Base-by-base conservation (phyloP, 345 rosid genomes). In the Populus ilicifolia region DNA sequence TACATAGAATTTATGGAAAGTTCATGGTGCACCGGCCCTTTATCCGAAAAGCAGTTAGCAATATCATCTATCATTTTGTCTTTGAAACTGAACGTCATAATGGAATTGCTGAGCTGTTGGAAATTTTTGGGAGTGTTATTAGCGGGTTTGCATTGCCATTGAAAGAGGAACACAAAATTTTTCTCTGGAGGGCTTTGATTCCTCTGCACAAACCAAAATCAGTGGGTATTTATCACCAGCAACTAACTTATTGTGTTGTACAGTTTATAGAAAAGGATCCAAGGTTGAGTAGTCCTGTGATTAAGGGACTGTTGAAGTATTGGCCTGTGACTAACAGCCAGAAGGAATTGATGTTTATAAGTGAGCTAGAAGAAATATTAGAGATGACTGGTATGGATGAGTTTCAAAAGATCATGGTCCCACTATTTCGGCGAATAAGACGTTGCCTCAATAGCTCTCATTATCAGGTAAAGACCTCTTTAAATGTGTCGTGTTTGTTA, bases 261-360 rank as follows among this genome's bases (percentile, higher is more conserved):
- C 97, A 90, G 89, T 92, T 87, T 78, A 73, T 90, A 54, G 94
- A 89, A 17, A 92, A 92, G 85, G 97, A 92, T 77, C 89, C 86
- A 63, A 90, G 89, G 80, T 75, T 90, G 79, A 85, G 87, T n/a
- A 70, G 81, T 80, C 46, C 74, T 65, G 93, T 88, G 79, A 89
- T 92, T 50, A 85, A 83, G 86, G 93, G 94, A 62, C 84, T 90
- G 65, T 70, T 92, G 81, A 92, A 86, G 82, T 92, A 89, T 82
- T 92, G 97, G 97, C 97, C 97, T 0, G 84, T 92, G 70, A 90
- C 93, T 27, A 90, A 88, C 77, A 90, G 97, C 84, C 97, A 90
- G 85, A 92, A 92, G 87, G 94, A 89, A 83, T 82, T 92, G 85
- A 90, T 92, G 97, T 92, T 90, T 80, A 84, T 92, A 77, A 90